Evolutionary conservation across 768 basidiomycete species (phyloP).

Genomic region (Candolleomyces eurysporus): DNA sequence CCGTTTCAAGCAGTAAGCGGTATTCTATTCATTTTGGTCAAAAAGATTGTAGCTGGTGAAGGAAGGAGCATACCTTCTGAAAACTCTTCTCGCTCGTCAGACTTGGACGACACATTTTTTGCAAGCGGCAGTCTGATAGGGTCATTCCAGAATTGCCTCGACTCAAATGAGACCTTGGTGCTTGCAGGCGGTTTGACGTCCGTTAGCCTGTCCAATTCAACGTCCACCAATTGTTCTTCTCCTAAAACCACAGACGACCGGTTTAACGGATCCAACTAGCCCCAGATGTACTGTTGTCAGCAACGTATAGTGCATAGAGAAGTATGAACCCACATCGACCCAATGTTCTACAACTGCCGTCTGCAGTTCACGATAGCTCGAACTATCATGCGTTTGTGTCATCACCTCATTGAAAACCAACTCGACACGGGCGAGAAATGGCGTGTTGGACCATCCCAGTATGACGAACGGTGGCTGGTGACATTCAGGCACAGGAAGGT

Average conservation of each 20-base stretch:
- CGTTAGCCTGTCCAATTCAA: constrained; percentile 50
- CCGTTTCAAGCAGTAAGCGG: constrained; percentile 29
- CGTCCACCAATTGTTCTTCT: constrained; percentile 51
- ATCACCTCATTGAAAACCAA: constrained; percentile 40
- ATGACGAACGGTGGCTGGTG: constrained; percentile 44
- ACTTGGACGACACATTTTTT: not conserved
- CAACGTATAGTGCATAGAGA: not conserved
- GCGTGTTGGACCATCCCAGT: constrained; percentile 37
- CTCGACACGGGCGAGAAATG: constrained; percentile 48
- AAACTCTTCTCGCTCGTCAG: not conserved
- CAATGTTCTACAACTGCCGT: constrained; percentile 47
- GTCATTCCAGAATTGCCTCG: constrained; percentile 39
- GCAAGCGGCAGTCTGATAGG: not conserved
- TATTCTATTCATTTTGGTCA: constrained; percentile 12
- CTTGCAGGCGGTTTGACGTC: constrained; percentile 31
- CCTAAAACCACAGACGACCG: constrained; percentile 32
- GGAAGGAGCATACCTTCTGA: not conserved
- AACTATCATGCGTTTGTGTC: not conserved
- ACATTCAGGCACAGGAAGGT: constrained; percentile 14
- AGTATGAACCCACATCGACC: constrained; percentile 43
- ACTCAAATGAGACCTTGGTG: constrained; percentile 29
- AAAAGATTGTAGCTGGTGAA: not conserved
- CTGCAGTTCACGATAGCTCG: constrained; percentile 25
- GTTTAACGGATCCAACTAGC: constrained; percentile 42
- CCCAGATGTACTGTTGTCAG: not conserved